phyloP scores from a whole-genome alignment of 129 eudicot species.

The Flaveria ramosissima region DNA sequence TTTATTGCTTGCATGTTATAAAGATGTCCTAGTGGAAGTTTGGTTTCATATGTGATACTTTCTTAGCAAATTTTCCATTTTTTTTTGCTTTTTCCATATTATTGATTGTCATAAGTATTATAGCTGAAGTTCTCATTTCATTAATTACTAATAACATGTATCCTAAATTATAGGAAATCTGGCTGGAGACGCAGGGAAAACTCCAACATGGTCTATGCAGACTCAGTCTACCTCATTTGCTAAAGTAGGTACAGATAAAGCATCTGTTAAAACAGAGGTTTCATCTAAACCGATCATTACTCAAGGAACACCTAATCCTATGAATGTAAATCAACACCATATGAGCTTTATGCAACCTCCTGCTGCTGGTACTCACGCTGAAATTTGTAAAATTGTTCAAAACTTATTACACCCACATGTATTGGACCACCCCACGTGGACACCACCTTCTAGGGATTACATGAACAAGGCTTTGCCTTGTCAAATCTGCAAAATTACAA shows the following conservation, averaged over 20 bases:
- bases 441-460: conserved; percentile 90
- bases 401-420: conserved; percentile 60
- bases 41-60: background rate
- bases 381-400: conserved; percentile 75
- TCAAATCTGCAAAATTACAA: conserved; percentile 62
- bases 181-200: conserved; percentile 48
- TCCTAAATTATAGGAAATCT: conserved; percentile 42
- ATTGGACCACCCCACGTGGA: conserved; percentile 66
- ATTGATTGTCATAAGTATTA: background rate
- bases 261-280: conserved; percentile 48
- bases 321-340: conserved; percentile 42
- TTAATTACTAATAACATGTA: conserved; percentile 3
- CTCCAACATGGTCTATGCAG: conserved; percentile 64
- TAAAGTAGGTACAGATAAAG: conserved; percentile 45
- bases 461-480: conserved; percentile 83
- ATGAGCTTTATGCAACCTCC: conserved; percentile 41
- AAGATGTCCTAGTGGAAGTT: background rate
- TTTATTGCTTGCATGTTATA: background rate
- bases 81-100: background rate
- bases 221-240: conserved; percentile 46
- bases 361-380: conserved; percentile 50
- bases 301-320: conserved; percentile 44
- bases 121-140: background rate
- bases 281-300: conserved; percentile 40
- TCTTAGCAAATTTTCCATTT: background rate